Conservation (phyloP, 2,329 filamentous ascomycete species). For the Gaeumannomyces sp. region DNA sequence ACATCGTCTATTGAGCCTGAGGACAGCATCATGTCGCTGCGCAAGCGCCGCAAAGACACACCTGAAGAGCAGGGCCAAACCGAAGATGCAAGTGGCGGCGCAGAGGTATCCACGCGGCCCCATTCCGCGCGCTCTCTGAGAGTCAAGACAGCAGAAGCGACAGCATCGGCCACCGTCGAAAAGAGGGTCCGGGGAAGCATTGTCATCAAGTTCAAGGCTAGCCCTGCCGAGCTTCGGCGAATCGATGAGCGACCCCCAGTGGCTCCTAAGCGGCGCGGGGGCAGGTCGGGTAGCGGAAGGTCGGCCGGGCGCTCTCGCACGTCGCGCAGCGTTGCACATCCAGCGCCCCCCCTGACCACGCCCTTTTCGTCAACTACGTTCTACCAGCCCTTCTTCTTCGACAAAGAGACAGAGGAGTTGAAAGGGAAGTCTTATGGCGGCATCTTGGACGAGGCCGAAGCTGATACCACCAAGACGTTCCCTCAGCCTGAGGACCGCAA, state of each 20-base stretch:
- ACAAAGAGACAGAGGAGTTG: constrained; percentile 80
- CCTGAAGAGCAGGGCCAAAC: constrained; percentile 36
- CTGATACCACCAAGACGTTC: constrained; percentile 84
- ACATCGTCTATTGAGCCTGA: constrained; percentile 64
- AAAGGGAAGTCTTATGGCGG: constrained; percentile 95
- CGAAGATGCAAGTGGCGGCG: constrained; percentile 19
- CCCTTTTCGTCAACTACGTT: constrained; percentile 54
- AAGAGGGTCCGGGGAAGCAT: constrained; percentile 37
- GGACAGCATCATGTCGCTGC: constrained; percentile 43
- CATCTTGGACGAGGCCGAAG: constrained; percentile 81
- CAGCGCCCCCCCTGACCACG: constrained; percentile 37
- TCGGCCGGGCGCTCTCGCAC: constrained; percentile 3
- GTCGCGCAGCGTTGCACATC: neutral
- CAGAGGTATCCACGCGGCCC: constrained; percentile 28
- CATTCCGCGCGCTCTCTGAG: constrained; percentile 53
- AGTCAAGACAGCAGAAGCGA: constrained; percentile 36
- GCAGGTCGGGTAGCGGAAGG: constrained; percentile 1
- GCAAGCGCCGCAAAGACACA: constrained; percentile 47
- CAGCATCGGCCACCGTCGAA: constrained; percentile 34
- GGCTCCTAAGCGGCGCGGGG: constrained; percentile 4
- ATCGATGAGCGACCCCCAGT: constrained; percentile 3
- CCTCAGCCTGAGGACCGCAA: constrained; percentile 74
- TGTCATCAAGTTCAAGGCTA: constrained; percentile 52
- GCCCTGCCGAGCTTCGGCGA: constrained; percentile 48
- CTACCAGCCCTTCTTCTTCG: constrained; percentile 77